Evolutionary conservation across 345 rosid species (phyloP), one percentile per base, ranked within the genome.

Genomic region (Boechera retrofracta): DNA sequence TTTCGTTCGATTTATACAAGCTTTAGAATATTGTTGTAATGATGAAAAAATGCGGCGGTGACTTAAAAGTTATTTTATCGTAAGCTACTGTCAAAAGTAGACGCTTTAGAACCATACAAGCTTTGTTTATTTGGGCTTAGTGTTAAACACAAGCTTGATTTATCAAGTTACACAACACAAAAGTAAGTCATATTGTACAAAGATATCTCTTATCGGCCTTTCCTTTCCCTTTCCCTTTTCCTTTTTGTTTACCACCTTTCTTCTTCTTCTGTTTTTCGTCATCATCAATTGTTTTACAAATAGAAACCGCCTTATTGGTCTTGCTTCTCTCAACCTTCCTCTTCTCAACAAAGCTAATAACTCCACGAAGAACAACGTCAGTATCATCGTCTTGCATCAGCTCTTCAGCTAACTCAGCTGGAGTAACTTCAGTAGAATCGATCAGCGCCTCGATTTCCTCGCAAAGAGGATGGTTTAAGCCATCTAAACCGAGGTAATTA

Each of bases 351-450:
- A 84, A 85, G 16, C 75, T 75, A 9, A 75, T 6, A 0, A 85
- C 70, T 4, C 82, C 83, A 5, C 36, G 21, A 18, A 87, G 78
- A 29, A 77, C 86, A 55, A 48, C 63, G 33, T 85, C 87, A 58
- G 62, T 29, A 67, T 84, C 80, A 15, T 85, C 86, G 32, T 77
- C 83, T 31, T 79, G 84, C 87, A 87, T 75, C 47, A 87, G 44
- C 73, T 82, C 86, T 70, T 86, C 87, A 5, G 87, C 87, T 48
- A 86, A 72, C 54, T 84, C 80, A 0, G 87, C 87, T 0, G 87
- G 89, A 35, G 82, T 85, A 28, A 82, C 86, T 51, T 84, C 79
- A 1, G 74, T 67, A 0, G 67, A 56, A 63, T 71, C 60, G 8
- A 87, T 48, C 55, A 85, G 21, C n/a, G n/a, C 56, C n/a, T 87